A percentile compares a stretch with the other conserved stretches of the same genome.
Evolutionary conservation across 2,329 filamentous ascomycete species (phyloP).

Genomic region (Neonectria faginata): DNA sequence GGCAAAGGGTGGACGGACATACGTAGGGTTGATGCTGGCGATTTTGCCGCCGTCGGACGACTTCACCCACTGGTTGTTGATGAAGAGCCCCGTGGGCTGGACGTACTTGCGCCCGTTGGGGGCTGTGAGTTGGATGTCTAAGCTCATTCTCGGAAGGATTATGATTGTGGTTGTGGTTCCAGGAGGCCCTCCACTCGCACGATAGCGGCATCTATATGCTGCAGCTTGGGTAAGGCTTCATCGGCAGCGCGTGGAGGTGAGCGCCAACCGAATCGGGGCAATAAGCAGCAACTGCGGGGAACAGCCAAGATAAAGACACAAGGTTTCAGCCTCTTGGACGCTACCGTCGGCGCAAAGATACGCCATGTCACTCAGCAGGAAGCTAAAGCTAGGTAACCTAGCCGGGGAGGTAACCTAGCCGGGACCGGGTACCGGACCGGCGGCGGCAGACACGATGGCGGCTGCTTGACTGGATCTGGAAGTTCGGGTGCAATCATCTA

Average conservation of each 20-base stretch:
- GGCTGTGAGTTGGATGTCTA: conserved; percentile 48
- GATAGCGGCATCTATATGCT: conserved; percentile 23
- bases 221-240: not conserved
- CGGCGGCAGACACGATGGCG: too few species aligned
- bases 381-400: too few species aligned
- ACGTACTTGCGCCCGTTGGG: conserved; percentile 74
- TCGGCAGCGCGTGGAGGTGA: not conserved
- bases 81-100: conserved; percentile 78
- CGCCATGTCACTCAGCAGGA: conserved; percentile 12
- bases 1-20: conserved; percentile 20
- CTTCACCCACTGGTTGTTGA: conserved; percentile 81
- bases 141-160: conserved; percentile 29
- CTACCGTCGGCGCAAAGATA: conserved; percentile 17
- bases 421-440: too few species aligned
- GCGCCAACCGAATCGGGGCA: conserved; percentile 26
- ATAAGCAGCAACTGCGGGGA: conserved; percentile 29
- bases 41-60: conserved; percentile 67
- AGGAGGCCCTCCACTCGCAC: not conserved
- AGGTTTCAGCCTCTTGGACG: conserved; percentile 16
- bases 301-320: not conserved
- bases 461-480: conserved; percentile 24
- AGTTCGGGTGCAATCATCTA: conserved; percentile 24
- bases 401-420: too few species aligned
- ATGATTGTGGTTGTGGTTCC: not conserved
- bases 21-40: conserved; percentile 68